Base-by-base conservation (phyloP, 1,139 yeast species). In the Pichia kudriavzevii region DNA sequence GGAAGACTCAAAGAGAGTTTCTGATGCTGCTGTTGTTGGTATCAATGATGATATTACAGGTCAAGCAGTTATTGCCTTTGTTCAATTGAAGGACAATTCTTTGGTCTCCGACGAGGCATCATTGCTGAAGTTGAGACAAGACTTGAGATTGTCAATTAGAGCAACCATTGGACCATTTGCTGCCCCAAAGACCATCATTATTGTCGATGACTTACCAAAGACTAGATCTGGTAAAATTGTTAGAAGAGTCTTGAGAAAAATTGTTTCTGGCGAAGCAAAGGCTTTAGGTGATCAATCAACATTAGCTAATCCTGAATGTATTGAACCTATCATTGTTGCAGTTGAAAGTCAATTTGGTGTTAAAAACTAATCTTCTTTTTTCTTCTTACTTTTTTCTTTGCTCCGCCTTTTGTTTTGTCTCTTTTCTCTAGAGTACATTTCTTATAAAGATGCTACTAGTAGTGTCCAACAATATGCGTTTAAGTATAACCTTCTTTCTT, bases 151-250 rank as follows among this genome's bases (percentile, higher is more conserved):
- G 63, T 87, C 80, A 53, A 96, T 91, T 35, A 80, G 98, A 67
- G 79, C 81, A 58, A 85, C 80, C 56, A 91, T 91, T 59, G 98
- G 98, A 38, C 98, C 98, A 38, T 91, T 91, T 64, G 98, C 98
- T 29, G 94, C 97, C 40, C 98, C 98, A 60, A 88, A 88, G 67
- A 69, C 82, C 30, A 88, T 88, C 38, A 75, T 88, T 45, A 67
- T 87, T 44, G 95, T 91, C 38, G 74, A 72, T 41, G 98, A 91
- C 57, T 75, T 91, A 61, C 98, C 98, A 62, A 88, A 87, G 75
- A 91, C 98, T 23, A 77, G 98, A 67, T 85, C 95, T 21, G 98
- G 98, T 55, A 91, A 91, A 74, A 88, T 91, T 60, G 88, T 91
- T 95, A 82, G 98, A 72, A 83, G 98, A 69, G 83, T 91, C 52